These are phyloP conservation scores for Mucor irregularis DNA, from an alignment of 371 early-diverging fungal species.

Conservation along the genomic window DNA sequence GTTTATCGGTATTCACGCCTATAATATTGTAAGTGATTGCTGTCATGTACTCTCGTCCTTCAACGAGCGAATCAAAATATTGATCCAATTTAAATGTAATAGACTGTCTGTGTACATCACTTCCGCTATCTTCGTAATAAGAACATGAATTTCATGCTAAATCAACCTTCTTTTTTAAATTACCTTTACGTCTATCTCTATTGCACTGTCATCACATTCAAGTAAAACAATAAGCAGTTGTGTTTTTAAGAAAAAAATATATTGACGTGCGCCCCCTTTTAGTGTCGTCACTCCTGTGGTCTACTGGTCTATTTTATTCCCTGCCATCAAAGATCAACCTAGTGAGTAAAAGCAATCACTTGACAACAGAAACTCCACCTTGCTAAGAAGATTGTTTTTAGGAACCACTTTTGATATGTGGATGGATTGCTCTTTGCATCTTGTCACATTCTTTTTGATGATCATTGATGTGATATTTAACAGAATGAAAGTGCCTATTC, in stretches of 20 bases:
- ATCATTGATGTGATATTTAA: conserved; percentile 50
- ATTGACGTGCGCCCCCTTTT: neutral
- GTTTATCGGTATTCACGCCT: conserved; percentile 52
- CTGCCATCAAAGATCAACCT: too few species aligned
- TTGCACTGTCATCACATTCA: conserved; percentile 41
- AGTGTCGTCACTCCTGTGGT: conserved; percentile 59
- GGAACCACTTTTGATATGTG: conserved; percentile 25
- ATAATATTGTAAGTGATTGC: conserved; percentile 42
- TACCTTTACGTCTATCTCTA: conserved; percentile 46
- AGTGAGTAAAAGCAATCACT: too few species aligned
- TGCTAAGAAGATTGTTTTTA: too few species aligned
- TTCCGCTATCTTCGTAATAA: conserved; percentile 30
- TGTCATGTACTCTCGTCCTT: neutral
- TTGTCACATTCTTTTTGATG: conserved; percentile 49
- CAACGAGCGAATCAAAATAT: neutral
- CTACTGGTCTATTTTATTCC: conserved; percentile 51
- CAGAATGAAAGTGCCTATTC: conserved; percentile 43
- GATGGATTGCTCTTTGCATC: conserved; percentile 53
- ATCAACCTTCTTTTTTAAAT: conserved; percentile 39
- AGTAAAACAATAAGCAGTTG: conserved; percentile 32
- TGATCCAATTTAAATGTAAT: neutral
- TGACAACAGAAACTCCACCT: too few species aligned
- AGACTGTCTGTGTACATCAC: conserved; percentile 30
- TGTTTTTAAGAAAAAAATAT: neutral
- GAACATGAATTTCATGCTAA: conserved; percentile 27